These are phyloP conservation scores for Castanea sativa DNA, from an alignment of 306 rosid genomes.

Conservation along the genomic window DNA sequence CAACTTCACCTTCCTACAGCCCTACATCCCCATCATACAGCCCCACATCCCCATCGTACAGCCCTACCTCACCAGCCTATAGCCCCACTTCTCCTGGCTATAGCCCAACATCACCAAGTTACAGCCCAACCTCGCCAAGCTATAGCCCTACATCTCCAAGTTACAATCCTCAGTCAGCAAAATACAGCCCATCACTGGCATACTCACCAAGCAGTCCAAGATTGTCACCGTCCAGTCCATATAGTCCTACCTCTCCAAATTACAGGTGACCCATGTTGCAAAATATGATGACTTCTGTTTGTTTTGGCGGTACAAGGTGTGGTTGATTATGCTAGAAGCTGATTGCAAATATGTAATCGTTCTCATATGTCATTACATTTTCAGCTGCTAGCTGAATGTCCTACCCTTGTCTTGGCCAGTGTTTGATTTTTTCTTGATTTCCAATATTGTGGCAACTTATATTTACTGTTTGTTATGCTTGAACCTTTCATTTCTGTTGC, in stretches of 20 bases:
- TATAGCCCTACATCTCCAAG: conserved; percentile 90
- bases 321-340: not conserved
- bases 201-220: conserved; percentile 98
- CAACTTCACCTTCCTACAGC: conserved; percentile 79
- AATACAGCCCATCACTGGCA: conserved; percentile 90
- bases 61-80: conserved; percentile 66
- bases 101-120: conserved; percentile 74
- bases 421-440: conserved; percentile 4
- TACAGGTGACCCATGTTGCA: conserved; percentile 58
- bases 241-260: conserved; percentile 94
- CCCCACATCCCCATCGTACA: conserved; percentile 77
- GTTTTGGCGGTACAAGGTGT: not conserved
- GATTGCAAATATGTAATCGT: not conserved
- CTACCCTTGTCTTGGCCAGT: not conserved
- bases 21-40: conserved; percentile 83
- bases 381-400: not conserved
- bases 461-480: conserved; percentile 16
- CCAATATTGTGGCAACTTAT: not conserved
- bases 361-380: not conserved
- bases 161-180: conserved; percentile 90
- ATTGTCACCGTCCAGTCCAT: conserved; percentile 90
- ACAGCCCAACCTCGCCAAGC: conserved; percentile 61
- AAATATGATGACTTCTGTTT: not conserved
- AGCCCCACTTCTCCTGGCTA: conserved; percentile 69
- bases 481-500: conserved; percentile 23